These are phyloP conservation scores for Paratrimastix pyriformis DNA, from an alignment of 78 protist species.

Conservation along the genomic window DNA sequence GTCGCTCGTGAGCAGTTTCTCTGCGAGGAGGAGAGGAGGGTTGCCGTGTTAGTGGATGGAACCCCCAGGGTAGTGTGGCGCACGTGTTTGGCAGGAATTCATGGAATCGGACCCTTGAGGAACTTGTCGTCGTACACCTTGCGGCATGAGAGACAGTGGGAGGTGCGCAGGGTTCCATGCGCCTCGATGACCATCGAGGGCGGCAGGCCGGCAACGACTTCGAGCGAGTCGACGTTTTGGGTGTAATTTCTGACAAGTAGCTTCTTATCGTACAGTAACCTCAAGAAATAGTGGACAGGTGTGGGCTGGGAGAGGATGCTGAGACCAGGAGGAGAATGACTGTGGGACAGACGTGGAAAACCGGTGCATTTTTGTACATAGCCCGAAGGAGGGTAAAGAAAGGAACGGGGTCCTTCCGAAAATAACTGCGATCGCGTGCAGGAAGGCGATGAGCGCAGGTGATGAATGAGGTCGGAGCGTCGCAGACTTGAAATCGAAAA, in stretches of 20 bases:
- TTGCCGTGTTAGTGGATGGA: background rate
- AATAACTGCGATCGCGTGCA: constrained; percentile 14
- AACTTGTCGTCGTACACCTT: background rate
- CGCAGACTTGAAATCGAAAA: constrained; percentile 51
- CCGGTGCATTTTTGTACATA: background rate
- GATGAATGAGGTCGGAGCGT: background rate
- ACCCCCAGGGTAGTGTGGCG: no score
- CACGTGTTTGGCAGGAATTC: background rate
- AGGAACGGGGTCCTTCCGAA: constrained; percentile 59
- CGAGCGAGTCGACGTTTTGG: constrained; percentile 83
- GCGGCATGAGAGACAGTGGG: constrained; percentile 26
- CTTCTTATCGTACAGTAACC: constrained; percentile 49
- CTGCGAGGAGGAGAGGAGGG: background rate
- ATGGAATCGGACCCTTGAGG: background rate
- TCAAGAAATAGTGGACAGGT: constrained; percentile 59
- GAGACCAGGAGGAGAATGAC: background rate
- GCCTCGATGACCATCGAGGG: constrained; percentile 44
- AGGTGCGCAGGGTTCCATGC: constrained; percentile 43
- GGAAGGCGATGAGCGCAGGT: background rate
- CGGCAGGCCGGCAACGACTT: constrained; percentile 39
- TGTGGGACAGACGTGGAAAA: background rate
- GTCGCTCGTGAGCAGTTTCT: background rate
- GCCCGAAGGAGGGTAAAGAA: constrained; percentile 57
- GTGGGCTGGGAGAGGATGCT: constrained; percentile 47
- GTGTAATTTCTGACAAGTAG: constrained; percentile 69